A percentile compares a stretch with the other conserved stretches of the same genome.
Conservation (phyloP, 768 basidiomycete genomes). For the Tylopilus subfusipes region DNA sequence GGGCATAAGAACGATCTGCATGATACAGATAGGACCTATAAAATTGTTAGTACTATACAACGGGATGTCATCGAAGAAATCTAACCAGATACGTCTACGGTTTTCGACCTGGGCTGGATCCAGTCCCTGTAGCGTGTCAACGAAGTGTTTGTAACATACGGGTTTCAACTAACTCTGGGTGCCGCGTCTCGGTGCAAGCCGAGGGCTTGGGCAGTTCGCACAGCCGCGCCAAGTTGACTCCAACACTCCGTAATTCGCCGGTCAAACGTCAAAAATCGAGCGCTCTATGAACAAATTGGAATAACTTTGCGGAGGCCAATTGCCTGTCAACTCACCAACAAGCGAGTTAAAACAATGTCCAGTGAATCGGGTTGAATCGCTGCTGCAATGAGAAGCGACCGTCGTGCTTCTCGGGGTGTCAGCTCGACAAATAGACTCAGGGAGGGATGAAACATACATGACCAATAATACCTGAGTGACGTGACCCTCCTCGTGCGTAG, state of each 20-base stretch:
- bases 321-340: conserved; percentile 48
- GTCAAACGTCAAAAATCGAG: conserved; percentile 67
- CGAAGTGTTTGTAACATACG: not conserved
- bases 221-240: conserved; percentile 91
- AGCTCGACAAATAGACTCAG: conserved; percentile 11
- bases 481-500: conserved; percentile 70
- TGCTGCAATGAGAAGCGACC: conserved; percentile 85
- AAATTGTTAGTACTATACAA: conserved; percentile 5
- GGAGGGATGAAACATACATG: conserved; percentile 57
- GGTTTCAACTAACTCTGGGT: conserved; percentile 56
- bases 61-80: not conserved
- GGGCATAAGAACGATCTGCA: conserved; percentile 87
- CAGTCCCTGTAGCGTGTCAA: conserved; percentile 48
- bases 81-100: conserved; percentile 82
- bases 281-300: conserved; percentile 45
- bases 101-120: conserved; percentile 80
- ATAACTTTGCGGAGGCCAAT: not conserved
- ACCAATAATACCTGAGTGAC: conserved; percentile 92
- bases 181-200: conserved; percentile 89
- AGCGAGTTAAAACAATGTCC: conserved; percentile 88
- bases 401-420: conserved; percentile 54
- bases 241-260: conserved; percentile 92
- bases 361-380: conserved; percentile 91
- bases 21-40: conserved; percentile 86
- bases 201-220: conserved; percentile 89